phyloP scores from a whole-genome alignment of 352 stramenopile species.

The Phytophthora kernoviae region DNA sequence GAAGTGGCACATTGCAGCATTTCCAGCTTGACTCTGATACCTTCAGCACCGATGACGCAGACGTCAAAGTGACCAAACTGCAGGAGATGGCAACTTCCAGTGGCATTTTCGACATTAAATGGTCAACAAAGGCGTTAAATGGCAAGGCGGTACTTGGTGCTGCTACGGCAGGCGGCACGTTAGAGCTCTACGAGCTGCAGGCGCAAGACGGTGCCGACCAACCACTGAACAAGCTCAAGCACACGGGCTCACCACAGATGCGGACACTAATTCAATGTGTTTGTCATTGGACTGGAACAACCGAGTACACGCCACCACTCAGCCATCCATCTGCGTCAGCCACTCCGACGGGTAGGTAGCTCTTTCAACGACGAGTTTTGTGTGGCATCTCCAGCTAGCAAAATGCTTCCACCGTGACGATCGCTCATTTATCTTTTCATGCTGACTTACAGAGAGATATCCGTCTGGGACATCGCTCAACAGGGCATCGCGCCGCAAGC shows the following conservation, averaged over 20 bases:
- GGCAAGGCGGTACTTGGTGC: slow-evolving; percentile 61
- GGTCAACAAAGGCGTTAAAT: slow-evolving; percentile 55
- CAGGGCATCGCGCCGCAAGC: slow-evolving; percentile 38
- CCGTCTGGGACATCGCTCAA: slow-evolving; percentile 52
- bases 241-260: slow-evolving; percentile 45
- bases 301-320: slow-evolving; percentile 43
- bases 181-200: slow-evolving; percentile 69
- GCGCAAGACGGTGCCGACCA: neutral
- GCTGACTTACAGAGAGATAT: slow-evolving; percentile 37
- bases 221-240: slow-evolving; percentile 21
- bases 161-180: slow-evolving; percentile 61
- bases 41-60: slow-evolving; percentile 13
- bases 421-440: slow-evolving; percentile 10
- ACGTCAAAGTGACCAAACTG: slow-evolving; percentile 48
- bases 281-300: slow-evolving; percentile 89
- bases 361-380: no score
- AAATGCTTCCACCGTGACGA: slow-evolving; percentile 13
- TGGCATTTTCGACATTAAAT: slow-evolving; percentile 88
- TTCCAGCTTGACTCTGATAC: slow-evolving; percentile 50
- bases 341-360: slow-evolving; percentile 76
- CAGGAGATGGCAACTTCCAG: slow-evolving; percentile 54
- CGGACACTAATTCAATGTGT: slow-evolving; percentile 61
- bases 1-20: slow-evolving; percentile 72
- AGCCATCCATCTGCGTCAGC: slow-evolving; percentile 78
- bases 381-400: slow-evolving; percentile 1